Evolutionary conservation across 2,329 filamentous ascomycete species (phyloP).

Genomic region (Neonectria magnoliae): DNA sequence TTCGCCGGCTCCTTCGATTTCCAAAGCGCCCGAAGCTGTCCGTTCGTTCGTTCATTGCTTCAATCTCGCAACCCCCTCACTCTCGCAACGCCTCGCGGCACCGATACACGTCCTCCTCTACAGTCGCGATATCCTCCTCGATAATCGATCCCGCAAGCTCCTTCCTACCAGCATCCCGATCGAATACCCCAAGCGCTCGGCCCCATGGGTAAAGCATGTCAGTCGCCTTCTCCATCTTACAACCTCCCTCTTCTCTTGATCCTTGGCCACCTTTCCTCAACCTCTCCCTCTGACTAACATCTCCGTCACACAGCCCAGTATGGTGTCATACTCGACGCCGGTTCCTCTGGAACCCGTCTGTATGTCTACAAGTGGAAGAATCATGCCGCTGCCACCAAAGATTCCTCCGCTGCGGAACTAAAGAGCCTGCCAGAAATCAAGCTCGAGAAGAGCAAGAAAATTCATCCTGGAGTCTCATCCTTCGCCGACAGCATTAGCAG

Average conservation of each 20-base stretch:
- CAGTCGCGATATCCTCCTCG: conserved; percentile 11
- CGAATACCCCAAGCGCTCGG: conserved; percentile 13
- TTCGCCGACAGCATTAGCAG: conserved; percentile 81
- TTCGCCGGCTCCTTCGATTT: conserved; percentile 12
- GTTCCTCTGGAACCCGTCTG: conserved; percentile 94
- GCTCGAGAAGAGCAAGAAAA: conserved; percentile 92
- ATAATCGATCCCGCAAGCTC: conserved; percentile 5
- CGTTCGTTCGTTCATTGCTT: background rate
- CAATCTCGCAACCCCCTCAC: background rate
- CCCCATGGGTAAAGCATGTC: conserved; percentile 52
- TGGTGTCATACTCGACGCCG: conserved; percentile 96
- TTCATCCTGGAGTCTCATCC: conserved; percentile 89
- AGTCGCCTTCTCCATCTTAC: conserved; percentile 24
- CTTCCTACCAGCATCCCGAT: conserved; percentile 1
- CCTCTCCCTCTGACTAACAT: conserved; percentile 28
- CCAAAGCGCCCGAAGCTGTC: background rate
- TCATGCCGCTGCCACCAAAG: conserved; percentile 70
- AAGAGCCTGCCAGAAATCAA: conserved; percentile 80
- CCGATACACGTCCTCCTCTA: background rate
- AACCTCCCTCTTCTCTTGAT: background rate
- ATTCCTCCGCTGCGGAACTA: conserved; percentile 55
- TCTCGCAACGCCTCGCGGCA: background rate
- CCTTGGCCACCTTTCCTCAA: background rate
- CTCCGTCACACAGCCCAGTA: conserved; percentile 66
- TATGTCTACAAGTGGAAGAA: conserved; percentile 96